Percentiles rank a stretch among this genome's conserved stretches.
Conservation (phyloP, 78 protist species). For the Dictyostelium purpureum region DNA sequence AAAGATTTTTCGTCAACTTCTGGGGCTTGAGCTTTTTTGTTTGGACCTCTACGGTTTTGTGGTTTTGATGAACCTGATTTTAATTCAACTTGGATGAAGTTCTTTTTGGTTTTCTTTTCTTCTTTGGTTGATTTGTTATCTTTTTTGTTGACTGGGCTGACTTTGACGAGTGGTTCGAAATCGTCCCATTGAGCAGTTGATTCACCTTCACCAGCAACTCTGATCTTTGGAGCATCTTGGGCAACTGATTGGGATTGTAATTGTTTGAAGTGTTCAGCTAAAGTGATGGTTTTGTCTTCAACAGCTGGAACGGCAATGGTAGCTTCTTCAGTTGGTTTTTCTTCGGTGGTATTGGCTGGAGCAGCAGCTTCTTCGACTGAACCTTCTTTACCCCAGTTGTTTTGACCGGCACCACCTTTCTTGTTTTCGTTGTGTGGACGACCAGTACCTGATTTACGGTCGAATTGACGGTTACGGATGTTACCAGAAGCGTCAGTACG, state of each 20-base stretch:
- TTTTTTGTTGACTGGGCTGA: slow-evolving; percentile 20
- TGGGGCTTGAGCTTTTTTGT: too few species aligned
- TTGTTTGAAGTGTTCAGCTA: slow-evolving; percentile 47
- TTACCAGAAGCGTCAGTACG: slow-evolving; percentile 58
- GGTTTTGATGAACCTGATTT: slow-evolving; percentile 6
- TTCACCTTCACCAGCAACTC: slow-evolving; percentile 80
- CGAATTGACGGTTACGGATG: slow-evolving; percentile 58
- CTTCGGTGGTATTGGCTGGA: slow-evolving; percentile 6
- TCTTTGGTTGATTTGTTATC: slow-evolving; percentile 42
- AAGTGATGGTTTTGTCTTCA: slow-evolving; percentile 60
- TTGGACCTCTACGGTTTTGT: too few species aligned
- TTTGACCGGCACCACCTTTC: slow-evolving; percentile 66
- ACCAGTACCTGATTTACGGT: slow-evolving; percentile 71
- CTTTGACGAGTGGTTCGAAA: slow-evolving; percentile 51
- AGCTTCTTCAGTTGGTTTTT: background rate
- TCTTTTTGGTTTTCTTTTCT: slow-evolving; percentile 63
- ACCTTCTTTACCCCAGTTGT: slow-evolving; percentile 70
- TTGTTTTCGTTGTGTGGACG: slow-evolving; percentile 43
- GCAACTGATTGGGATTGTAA: background rate
- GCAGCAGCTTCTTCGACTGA: background rate
- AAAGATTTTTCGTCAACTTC: background rate
- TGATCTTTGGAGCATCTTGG: slow-evolving; percentile 28
- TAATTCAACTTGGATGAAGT: slow-evolving; percentile 27
- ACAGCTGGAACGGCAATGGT: background rate
- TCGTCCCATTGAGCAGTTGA: slow-evolving; percentile 57